Evolutionary conservation across 2,329 filamentous ascomycete genomes (phyloP).

Genomic region (Thermoascus crustaceus): DNA sequence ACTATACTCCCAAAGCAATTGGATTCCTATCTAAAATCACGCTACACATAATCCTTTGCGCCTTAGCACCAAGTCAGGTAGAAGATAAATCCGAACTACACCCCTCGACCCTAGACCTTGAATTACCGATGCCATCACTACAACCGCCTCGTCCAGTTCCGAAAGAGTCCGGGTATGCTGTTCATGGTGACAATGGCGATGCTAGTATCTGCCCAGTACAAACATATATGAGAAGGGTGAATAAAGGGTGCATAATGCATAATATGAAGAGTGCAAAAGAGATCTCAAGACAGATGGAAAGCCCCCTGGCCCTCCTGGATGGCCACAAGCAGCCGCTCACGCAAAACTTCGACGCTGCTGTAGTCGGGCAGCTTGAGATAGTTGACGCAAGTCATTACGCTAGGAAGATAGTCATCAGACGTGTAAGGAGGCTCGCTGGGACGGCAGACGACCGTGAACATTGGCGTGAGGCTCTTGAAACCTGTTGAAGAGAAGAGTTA

Average conservation of each 20-base stretch:
- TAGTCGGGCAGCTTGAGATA: constrained; percentile 98
- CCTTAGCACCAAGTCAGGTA: constrained; percentile 3
- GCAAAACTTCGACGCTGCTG: constrained; percentile 66
- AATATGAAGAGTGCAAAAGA: neutral
- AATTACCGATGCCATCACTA: neutral
- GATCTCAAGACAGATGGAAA: constrained; percentile 77
- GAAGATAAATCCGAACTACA: constrained; percentile 10
- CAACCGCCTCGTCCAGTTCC: constrained; percentile 3
- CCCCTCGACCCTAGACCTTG: constrained; percentile 10
- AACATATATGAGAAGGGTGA: neutral
- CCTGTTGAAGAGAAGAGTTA: constrained; percentile 56
- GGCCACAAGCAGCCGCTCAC: constrained; percentile 69
- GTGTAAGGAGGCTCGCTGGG: constrained; percentile 91
- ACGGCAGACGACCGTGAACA: constrained; percentile 99
- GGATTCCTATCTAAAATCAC: constrained; percentile 22
- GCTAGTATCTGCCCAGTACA: constrained; percentile 1
- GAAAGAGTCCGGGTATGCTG: constrained; percentile 2
- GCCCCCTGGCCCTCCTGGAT: constrained; percentile 95
- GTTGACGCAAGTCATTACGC: constrained; percentile 99
- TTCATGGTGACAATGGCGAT: constrained; percentile 4
- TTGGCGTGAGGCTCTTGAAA: constrained; percentile 92
- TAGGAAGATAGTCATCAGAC: constrained; percentile 96
- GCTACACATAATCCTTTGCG: constrained; percentile 8
- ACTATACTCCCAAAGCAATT: too few relatives aligned
- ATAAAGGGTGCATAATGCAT: too few relatives aligned